A percentile compares a stretch with the other conserved stretches of the same genome.
phyloP scores from a whole-genome alignment of 116 monocot genomes.

The Papilionanthe hybrid region DNA sequence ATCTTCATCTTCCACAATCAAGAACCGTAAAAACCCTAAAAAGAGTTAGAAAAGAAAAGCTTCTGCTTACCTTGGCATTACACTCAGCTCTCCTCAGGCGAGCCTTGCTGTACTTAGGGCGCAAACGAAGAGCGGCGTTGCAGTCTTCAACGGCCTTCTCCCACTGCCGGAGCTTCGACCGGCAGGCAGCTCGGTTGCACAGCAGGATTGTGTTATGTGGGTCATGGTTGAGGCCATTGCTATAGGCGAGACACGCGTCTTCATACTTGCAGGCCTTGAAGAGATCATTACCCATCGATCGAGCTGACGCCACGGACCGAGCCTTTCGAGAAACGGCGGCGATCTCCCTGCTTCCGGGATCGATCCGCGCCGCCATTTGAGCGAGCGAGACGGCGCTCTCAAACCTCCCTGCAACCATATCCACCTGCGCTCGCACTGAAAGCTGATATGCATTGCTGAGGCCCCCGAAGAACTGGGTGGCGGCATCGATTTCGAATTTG shows the following conservation, averaged over 20 bases:
- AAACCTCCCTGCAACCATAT: slow-evolving; percentile 52
- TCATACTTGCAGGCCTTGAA: slow-evolving; percentile 44
- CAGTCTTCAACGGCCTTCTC: slow-evolving; percentile 51
- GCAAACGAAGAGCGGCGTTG: slow-evolving; percentile 29
- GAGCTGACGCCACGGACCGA: slow-evolving; percentile 25
- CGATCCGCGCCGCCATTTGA: slow-evolving; percentile 34
- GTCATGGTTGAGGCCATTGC: slow-evolving; percentile 44
- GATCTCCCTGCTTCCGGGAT: slow-evolving; percentile 38
- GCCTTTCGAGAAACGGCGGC: slow-evolving; percentile 23
- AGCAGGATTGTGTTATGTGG: slow-evolving; percentile 41
- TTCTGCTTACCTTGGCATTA: slow-evolving; percentile 32
- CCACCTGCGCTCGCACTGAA: slow-evolving; percentile 35
- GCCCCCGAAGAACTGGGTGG: slow-evolving; percentile 40
- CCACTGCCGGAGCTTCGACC: slow-evolving; percentile 42
- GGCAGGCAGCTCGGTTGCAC: slow-evolving; percentile 56
- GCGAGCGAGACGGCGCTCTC: slow-evolving; percentile 38
- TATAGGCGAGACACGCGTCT: slow-evolving; percentile 42
- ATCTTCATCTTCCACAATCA: not conserved
- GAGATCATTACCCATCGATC: slow-evolving; percentile 41
- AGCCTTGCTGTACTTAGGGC: slow-evolving; percentile 47
- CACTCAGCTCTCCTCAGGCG: slow-evolving; percentile 48
- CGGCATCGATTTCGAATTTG: slow-evolving; percentile 39
- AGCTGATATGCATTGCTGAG: slow-evolving; percentile 29
- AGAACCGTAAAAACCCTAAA: not conserved
- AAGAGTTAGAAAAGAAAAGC: not conserved